Evolutionary conservation across 2,329 filamentous ascomycete species (phyloP), one percentile per base, ranked within the genome.

Genomic region (Scedosporium dehoogii): DNA sequence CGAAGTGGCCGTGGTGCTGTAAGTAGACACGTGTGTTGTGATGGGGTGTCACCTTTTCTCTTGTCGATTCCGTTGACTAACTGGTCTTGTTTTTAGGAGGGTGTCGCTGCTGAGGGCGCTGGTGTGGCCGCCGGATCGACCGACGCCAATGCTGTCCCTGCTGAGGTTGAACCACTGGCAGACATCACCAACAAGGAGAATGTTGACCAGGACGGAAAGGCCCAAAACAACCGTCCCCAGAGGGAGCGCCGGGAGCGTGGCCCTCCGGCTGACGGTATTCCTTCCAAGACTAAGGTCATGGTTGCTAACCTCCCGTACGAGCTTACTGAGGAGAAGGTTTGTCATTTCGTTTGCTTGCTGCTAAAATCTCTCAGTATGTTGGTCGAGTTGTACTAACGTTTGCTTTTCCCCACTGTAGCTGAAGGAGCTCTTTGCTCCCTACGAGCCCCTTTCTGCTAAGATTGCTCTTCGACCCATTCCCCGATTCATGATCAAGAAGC

Each of bases 401-500:
- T 7, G 9, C 33, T 33, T 51, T 21, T 61, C 63, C 33, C 59
- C 23, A 44, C 55, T 59, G 48, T 58, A 97, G 94, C 91, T 99
- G 74, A 92, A 97, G 81, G 93, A 99, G 77, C 90, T 99, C 72
- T 99, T 99, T 80, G 83, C 85, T 72, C 90, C 86, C 66, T 99
- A 97, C 82, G 84, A 92, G 74, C 94, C 94, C 65, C 88, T 89
- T 69, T 96, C 92, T 67, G 93, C 94, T 77, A 99, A 97, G 87
- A 97, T 99, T 73, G 94, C 94, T 68, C 91, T 99, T 70, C 93
- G 94, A 71, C 94, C 94, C 60, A 99, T 99, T 69, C 94, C 94
- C 70, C 92, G 93, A 72, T 99, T 97, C 84, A 99, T 99, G 94
- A 94, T 99, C 80, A 97, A 97, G 89, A 99, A 99, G 86, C 91